A percentile compares a stretch with the other conserved stretches of the same genome.
phyloP scores from a whole-genome alignment of 176 grass and related monocot species.

The Oryza glumipatula region DNA sequence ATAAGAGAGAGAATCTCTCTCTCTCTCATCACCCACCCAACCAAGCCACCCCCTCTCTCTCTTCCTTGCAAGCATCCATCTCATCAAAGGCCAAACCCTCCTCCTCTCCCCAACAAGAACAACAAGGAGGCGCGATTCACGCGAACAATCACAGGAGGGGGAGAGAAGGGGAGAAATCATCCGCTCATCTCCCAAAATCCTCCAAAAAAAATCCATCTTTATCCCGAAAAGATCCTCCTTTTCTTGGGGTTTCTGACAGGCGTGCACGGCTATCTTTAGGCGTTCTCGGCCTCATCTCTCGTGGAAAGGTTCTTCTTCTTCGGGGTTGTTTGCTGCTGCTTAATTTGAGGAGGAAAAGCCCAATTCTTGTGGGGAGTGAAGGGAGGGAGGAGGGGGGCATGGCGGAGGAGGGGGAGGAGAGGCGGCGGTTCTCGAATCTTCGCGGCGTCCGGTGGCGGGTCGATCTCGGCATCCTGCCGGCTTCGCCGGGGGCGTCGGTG shows the following conservation, averaged over 20 bases:
- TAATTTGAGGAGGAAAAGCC: constrained; percentile 33
- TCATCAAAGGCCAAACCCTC: constrained; percentile 31
- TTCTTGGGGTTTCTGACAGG: constrained; percentile 45
- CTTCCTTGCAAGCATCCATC: not conserved
- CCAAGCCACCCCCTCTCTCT: not conserved
- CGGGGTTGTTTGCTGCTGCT: constrained; percentile 22
- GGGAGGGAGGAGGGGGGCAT: constrained; percentile 21
- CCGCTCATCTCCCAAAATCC: constrained; percentile 27
- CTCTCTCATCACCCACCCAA: constrained; percentile 25
- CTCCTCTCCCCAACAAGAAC: not conserved
- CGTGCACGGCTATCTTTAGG: constrained; percentile 46
- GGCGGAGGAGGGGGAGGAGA: constrained; percentile 47
- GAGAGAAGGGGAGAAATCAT: constrained; percentile 21
- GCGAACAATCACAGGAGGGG: constrained; percentile 33
- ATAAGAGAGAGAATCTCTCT: constrained; percentile 6
- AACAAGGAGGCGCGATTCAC: constrained; percentile 42
- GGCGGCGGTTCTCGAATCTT: constrained; percentile 59
- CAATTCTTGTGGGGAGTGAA: constrained; percentile 39
- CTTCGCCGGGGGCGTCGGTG: constrained; percentile 63
- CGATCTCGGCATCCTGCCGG: constrained; percentile 88
- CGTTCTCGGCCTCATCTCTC: constrained; percentile 17
- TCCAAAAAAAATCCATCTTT: constrained; percentile 41
- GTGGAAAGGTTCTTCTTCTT: constrained; percentile 39
- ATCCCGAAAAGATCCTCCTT: constrained; percentile 48
- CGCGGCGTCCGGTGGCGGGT: constrained; percentile 88